A percentile compares a stretch with the other conserved stretches of the same genome.
These are phyloP conservation scores for Tricholomella constricta DNA, from an alignment of 768 basidiomycete genomes.

Conservation along the genomic window DNA sequence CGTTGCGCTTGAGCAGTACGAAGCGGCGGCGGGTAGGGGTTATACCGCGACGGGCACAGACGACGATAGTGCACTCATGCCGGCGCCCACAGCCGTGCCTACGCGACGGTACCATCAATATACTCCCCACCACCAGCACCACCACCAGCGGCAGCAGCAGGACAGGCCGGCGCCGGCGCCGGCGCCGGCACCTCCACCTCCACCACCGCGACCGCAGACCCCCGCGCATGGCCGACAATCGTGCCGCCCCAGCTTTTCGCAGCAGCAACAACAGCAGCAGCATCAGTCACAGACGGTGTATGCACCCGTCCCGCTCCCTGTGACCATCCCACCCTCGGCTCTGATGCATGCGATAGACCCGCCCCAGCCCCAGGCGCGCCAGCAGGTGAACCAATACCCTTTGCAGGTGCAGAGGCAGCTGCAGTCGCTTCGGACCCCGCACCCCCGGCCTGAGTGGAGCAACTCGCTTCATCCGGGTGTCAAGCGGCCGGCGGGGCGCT, in stretches of 20 bases:
- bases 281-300: background rate
- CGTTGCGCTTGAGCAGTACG: no score
- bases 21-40: no score
- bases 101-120: no score
- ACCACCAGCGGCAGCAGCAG: background rate
- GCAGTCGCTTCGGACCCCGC: background rate
- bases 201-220: background rate
- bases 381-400: no score
- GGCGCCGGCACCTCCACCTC: background rate
- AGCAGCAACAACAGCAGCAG: background rate
- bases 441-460: no score
- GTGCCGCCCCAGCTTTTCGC: background rate
- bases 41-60: no score
- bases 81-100: no score
- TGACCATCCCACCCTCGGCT: background rate
- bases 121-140: no score
- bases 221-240: background rate
- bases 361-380: background rate
- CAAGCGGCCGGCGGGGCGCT: background rate
- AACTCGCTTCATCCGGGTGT: background rate
- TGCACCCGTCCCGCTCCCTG: conserved; percentile 1
- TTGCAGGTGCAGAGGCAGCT: background rate
- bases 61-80: no score
- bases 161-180: background rate
- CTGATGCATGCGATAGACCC: background rate